These are phyloP conservation scores for Phalaenopsis equestris DNA, from an alignment of 106 monocot species.

Conservation along the genomic window DNA sequence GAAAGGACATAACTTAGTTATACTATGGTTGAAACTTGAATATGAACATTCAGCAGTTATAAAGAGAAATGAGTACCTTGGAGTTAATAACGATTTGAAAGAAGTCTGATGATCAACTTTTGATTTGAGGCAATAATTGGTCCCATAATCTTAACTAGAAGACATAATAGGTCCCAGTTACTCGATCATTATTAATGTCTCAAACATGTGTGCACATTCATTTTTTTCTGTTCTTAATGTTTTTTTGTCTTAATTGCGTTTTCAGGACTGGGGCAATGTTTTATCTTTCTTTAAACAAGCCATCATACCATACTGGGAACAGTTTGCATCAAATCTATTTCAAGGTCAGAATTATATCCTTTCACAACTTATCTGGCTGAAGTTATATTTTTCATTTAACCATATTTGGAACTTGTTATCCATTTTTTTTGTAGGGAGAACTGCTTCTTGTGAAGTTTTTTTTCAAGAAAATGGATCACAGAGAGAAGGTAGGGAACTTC, in stretches of 20 bases:
- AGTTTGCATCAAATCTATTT: constrained; percentile 4
- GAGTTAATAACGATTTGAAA: neutral
- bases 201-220: neutral
- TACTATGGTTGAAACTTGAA: no score
- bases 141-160: neutral
- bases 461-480: constrained; percentile 9
- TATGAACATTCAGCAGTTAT: no score
- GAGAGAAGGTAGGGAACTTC: constrained; percentile 16
- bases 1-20: no score
- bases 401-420: neutral
- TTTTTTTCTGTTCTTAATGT: neutral
- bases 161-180: neutral
- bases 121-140: neutral
- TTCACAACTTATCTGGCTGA: constrained; percentile 2
- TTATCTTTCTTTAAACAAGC: constrained; percentile 66
- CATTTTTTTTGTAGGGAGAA: constrained; percentile 13
- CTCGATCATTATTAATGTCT: neutral
- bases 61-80: neutral
- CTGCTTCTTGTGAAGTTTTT: neutral
- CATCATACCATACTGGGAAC: constrained; percentile 51
- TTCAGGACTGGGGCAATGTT: constrained; percentile 60
- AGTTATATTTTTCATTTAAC: neutral
- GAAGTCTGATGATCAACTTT: neutral
- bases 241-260: neutral
- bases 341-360: constrained; percentile 24